Base-by-base conservation (phyloP, 345 rosid species). In the Euphorbia tirucalli region DNA sequence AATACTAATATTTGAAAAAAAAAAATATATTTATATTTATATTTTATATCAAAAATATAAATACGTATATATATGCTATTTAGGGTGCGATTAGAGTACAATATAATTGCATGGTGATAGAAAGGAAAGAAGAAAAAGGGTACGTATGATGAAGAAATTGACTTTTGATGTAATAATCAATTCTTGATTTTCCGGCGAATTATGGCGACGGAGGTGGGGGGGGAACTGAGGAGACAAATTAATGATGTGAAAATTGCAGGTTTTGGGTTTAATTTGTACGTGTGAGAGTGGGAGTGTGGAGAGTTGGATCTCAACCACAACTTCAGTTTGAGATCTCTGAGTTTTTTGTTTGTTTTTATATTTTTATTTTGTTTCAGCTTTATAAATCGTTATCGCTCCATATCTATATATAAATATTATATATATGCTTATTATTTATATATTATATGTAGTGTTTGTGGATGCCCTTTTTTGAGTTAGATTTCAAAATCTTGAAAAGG, bases 291-390 rank as follows among this genome's bases (percentile, higher is more conserved):
- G 39, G 66, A 69, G 68, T 44, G 84, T 44, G 72, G 74, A 74
- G 72, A 71, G 76, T 59, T 78, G 74, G 78, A 78, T 85, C 65
- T 77, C 64, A 67, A 80, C 89, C 93, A 89, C 88, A 82, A 82
- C 65, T 87, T 75, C 77, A 48, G 41, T 54, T 19, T 52, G 70
- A 78, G 77, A 75, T 82, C 78, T 71, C 66, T 65, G 44, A 35
- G n/a, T 14, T 49, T 81, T 49, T 78, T 74, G 77, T 77, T 79
- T 75, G 71, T 73, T 63, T 72, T 65, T 31, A 56, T 32, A 52
- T 48, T 48, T 55, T 56, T 75, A 58, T 61, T 67, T 68, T 65
- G 35, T 66, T 69, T 39, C 3, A 24, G 60, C 10, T 54, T 21
- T 15, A 9, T 50, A 3, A 61, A 11, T 61, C 39, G 31, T 66